These are phyloP conservation scores for Hypocrella siamensis DNA, from an alignment of 2,329 filamentous ascomycete species.

Conservation along the genomic window DNA sequence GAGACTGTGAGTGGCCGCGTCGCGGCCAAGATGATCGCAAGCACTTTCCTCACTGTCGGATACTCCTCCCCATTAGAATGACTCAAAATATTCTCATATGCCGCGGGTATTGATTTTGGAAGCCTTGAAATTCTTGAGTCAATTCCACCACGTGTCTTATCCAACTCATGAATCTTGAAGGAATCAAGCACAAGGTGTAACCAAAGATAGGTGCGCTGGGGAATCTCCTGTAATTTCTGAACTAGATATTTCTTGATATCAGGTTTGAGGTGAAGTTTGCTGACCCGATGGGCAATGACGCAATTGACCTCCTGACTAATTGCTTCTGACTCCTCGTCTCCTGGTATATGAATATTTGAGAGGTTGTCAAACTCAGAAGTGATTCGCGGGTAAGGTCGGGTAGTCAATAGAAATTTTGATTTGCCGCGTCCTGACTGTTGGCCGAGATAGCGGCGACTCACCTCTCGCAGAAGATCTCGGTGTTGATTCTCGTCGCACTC, in stretches of 20 bases:
- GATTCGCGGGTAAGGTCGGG: background rate
- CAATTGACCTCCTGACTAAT: background rate
- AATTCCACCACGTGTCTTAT: too few species aligned
- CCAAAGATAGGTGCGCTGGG: constrained; percentile 1
- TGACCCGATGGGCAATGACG: background rate
- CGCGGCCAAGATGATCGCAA: background rate
- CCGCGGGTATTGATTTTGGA: background rate
- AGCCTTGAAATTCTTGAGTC: too few species aligned
- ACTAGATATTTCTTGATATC: background rate
- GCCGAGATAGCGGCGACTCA: background rate
- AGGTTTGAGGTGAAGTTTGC: background rate
- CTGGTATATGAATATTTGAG: background rate
- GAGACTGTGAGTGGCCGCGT: background rate
- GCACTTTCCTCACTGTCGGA: background rate
- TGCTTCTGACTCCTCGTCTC: background rate
- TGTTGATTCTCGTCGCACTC: background rate
- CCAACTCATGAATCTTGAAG: too few species aligned
- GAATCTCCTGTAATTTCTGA: background rate
- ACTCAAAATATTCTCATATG: background rate
- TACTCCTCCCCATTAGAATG: background rate
- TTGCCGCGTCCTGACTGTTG: background rate
- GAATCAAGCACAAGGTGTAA: background rate
- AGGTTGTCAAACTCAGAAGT: background rate
- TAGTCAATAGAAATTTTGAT: background rate
- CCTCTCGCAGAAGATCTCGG: background rate